These are phyloP conservation scores for Colletotrichum camelliae DNA, from an alignment of 2,329 filamentous ascomycete species.

Conservation along the genomic window DNA sequence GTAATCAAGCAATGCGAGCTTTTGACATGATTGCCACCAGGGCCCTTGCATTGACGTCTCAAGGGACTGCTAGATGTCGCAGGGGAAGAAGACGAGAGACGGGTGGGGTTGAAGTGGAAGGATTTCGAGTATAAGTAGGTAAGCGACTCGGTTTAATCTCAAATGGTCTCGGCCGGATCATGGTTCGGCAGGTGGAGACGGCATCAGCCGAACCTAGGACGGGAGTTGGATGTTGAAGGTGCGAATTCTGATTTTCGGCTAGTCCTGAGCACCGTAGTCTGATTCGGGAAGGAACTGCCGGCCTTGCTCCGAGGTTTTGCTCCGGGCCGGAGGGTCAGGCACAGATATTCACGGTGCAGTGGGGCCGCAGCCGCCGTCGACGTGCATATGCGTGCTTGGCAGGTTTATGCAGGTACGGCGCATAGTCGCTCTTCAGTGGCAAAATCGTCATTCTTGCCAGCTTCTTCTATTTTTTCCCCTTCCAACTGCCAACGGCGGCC, in stretches of 20 bases:
- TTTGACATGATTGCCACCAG: neutral
- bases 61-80: neutral
- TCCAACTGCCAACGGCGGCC: neutral
- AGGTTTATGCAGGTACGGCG: conserved; percentile 15
- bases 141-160: neutral
- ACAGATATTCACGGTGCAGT: neutral
- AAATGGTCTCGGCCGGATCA: neutral
- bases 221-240: neutral
- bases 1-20: neutral
- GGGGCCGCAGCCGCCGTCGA: neutral
- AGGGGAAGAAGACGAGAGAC: neutral
- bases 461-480: neutral
- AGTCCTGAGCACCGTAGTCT: neutral
- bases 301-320: neutral
- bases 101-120: neutral
- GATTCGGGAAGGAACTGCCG: neutral
- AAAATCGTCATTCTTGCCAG: neutral
- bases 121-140: neutral
- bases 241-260: neutral
- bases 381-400: neutral
- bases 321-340: neutral
- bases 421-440: neutral
- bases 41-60: neutral
- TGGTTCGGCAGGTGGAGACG: neutral
- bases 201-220: neutral